phyloP scores from a whole-genome alignment of 805 yeast genomes.

The Brettanomyces naardenensis region DNA sequence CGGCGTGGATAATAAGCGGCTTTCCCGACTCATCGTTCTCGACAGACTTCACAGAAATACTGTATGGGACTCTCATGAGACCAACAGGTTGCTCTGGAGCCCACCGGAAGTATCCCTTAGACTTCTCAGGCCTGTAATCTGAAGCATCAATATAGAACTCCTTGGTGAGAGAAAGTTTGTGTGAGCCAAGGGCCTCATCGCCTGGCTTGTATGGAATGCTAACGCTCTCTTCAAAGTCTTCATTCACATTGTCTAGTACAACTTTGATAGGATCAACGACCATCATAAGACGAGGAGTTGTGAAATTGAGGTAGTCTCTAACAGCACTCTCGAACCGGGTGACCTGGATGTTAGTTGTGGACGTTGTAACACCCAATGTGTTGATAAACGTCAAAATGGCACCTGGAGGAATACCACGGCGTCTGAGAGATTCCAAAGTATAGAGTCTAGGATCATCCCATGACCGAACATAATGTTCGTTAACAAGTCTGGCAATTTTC shows the following conservation, averaged over 20 bases:
- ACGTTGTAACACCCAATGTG: constrained; percentile 94
- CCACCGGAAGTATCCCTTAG: constrained; percentile 79
- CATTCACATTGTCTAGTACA: constrained; percentile 72
- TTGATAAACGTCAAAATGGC: constrained; percentile 89
- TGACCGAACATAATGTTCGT: constrained; percentile 73
- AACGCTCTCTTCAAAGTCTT: constrained; percentile 61
- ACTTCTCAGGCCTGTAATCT: constrained; percentile 68
- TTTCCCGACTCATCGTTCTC: constrained; percentile 57
- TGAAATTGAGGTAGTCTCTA: constrained; percentile 78
- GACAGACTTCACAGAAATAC: constrained; percentile 60
- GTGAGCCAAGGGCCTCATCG: constrained; percentile 62
- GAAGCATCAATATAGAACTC: constrained; percentile 76
- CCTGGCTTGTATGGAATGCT: constrained; percentile 91
- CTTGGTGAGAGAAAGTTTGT: constrained; percentile 69
- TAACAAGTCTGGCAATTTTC: constrained; percentile 88
- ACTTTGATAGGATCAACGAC: constrained; percentile 80
- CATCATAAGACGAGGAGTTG: constrained; percentile 94
- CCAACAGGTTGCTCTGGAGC: constrained; percentile 96
- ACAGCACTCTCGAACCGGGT: constrained; percentile 85
- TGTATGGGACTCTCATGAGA: constrained; percentile 81
- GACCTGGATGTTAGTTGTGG: constrained; percentile 85
- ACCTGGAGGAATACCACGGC: constrained; percentile 99
- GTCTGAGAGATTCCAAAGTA: constrained; percentile 87
- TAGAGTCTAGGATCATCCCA: constrained; percentile 98
- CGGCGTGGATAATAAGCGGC: constrained; percentile 64